Evolutionary conservation across 495 filamentous ascomycete genomes (phyloP), one percentile per base, ranked within the genome.

Genomic region (Trichoderma orchidacearum): DNA sequence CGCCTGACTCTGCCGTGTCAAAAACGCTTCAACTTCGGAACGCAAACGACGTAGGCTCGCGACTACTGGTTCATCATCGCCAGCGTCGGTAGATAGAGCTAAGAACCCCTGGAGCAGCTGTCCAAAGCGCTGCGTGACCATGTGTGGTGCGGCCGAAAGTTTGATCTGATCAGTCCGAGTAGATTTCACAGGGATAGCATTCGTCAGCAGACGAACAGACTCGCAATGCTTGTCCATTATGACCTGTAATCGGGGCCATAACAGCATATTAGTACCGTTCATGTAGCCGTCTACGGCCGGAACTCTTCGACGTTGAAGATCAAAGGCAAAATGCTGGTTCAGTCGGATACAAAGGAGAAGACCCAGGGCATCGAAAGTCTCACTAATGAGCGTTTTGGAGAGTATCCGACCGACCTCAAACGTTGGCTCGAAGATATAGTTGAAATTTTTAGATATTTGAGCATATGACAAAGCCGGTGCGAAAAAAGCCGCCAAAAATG

Each of bases 161-260:
- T 84, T 85, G 7, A 73, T 63, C 54, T 73, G 72, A 7, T 80
- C 82, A 1, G 84, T 81, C 3, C 82, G 70, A 3, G 72, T 66
- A 0, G 69, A 68, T 36, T 68, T 67, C 13, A 69, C 64, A 3
- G 73, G 71, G 15, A 76, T 80, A 66, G 56, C 75, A 68, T 53
- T 77, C 61, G 54, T 83, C 67, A 66, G 78, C 67, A 63, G 80
- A 38, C 83, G 84, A 21, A 97, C 76, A 11, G 87, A 92, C 36
- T 95, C 89, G 70, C 85, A 85, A 65, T 97, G 93, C n/a, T 82
- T 75, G 62, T 95, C 89, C 84, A 97, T 95, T 63, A 93, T 82
- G 23, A 85, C 78, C 71, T 97, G 94, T 65, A 98, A 89, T 29
- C 90, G 85, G 4, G 93, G 93, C 93, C 93, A 98, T 5, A 98